Evolutionary conservation across 495 filamentous ascomycete species (phyloP).

Genomic region (Chaetomium cochliodes): DNA sequence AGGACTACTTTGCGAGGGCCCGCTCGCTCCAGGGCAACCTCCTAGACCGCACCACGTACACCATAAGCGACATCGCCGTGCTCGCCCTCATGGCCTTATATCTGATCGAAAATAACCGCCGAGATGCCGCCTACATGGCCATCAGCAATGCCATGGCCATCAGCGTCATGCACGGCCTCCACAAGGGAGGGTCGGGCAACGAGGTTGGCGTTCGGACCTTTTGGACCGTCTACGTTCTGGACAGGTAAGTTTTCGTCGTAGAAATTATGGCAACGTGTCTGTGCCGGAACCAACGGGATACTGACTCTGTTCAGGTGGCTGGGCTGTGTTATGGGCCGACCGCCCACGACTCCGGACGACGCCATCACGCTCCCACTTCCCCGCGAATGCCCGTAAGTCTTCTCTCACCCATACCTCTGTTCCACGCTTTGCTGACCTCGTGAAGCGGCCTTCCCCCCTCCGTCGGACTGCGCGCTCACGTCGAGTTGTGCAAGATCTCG

Average conservation of each 20-base stretch:
- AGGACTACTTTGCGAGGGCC: constrained; percentile 40
- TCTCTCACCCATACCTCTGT: neutral
- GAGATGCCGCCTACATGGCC: constrained; percentile 41
- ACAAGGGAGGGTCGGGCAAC: constrained; percentile 33
- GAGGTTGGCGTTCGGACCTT: constrained; percentile 40
- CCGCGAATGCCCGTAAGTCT: constrained; percentile 32
- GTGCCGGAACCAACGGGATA: neutral
- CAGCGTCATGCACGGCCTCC: constrained; percentile 38
- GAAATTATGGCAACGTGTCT: too few species aligned
- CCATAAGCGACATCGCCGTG: constrained; percentile 35
- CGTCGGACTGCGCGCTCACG: constrained; percentile 39
- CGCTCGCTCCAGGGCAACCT: constrained; percentile 38
- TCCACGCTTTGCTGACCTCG: neutral
- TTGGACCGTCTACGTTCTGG: constrained; percentile 47
- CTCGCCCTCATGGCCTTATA: constrained; percentile 43
- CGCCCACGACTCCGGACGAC: constrained; percentile 37
- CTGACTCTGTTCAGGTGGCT: constrained; percentile 35
- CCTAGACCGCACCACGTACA: constrained; percentile 35
- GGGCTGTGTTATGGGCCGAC: constrained; percentile 46
- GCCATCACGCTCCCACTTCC: constrained; percentile 39
- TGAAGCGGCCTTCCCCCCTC: constrained; percentile 36
- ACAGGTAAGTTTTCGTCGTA: constrained; percentile 31
- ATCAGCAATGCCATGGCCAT: constrained; percentile 41
- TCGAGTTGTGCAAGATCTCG: constrained; percentile 41
- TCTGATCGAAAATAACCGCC: constrained; percentile 41